Evolutionary conservation across 2,329 filamentous ascomycete genomes (phyloP), one percentile per base, ranked within the genome.

Genomic region (Colletotrichum godetiae): DNA sequence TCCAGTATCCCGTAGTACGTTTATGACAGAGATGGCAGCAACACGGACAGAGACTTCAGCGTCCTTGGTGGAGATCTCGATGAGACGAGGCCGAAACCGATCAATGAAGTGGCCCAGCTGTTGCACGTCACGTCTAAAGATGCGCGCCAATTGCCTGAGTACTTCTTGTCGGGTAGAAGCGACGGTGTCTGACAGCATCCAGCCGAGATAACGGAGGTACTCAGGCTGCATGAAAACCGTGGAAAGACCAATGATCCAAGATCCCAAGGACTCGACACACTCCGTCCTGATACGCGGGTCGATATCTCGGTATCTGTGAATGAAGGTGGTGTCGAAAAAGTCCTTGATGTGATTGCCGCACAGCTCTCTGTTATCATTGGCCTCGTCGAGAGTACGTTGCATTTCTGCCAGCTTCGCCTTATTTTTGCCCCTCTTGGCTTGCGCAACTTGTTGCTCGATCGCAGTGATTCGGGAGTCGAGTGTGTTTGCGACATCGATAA

Each of bases 271-370:
- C 75, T 93, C 91, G 29, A 97, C 92, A 79, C 96, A 98, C 79
- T 98, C 96, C 0, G 93, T 91, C 66, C 97, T 91, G 76, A 99
- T 97, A 78, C 91, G 94, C 7, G 94, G 91, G 79, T 99, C 97
- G 35, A 98, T 91, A 80, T 99, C 97, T 74, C 97, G 94, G 82
- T 98, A 99, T 60, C 97, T 92, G 82, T 99, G 96, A 35, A 98
- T 93, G 80, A 98, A 99, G 59, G 98, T 92, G 2, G 94, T 94
- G 77, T 98, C 94, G 79, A 98, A 97, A 78, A 95, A 94, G 76
- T 97, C 95, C 76, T 92, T 92, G 71, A 98, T 91, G 73, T 92
- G 88, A 35, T 89, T 88, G 75, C 94, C 92, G 66, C 95, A 90
- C 13, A 88, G 86, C 72, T 94, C 92, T 42, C 94, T 88, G 79